A percentile compares a stretch with the other conserved stretches of the same genome.
Evolutionary conservation across 1,284 basidiomycete species (phyloP).

Genomic region (Porogramme epimiltina): DNA sequence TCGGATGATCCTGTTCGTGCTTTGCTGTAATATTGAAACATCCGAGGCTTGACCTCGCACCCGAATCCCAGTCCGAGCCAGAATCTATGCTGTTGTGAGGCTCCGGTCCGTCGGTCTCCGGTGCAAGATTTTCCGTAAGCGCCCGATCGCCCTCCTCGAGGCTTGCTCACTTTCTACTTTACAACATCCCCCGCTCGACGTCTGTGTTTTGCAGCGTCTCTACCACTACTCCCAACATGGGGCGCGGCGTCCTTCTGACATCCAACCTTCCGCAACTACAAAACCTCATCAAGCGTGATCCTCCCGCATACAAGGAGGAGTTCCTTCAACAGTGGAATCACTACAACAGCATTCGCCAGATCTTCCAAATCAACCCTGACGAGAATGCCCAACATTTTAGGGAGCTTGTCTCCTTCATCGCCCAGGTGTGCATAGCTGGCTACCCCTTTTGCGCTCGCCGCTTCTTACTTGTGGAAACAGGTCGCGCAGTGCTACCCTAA

Average conservation of each 20-base stretch:
- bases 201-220: no score
- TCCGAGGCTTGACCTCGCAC: no score
- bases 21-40: no score
- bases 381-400: slow-evolving; percentile 83
- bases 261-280: slow-evolving; percentile 84
- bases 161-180: no score
- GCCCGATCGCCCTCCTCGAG: not conserved
- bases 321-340: slow-evolving; percentile 99
- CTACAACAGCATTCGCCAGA: slow-evolving; percentile 85
- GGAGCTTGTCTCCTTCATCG: slow-evolving; percentile 86
- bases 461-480: slow-evolving; percentile 37
- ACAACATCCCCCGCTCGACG: no score
- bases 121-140: slow-evolving; percentile 11
- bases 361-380: slow-evolving; percentile 78
- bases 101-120: no score
- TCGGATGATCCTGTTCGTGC: slow-evolving; percentile 4
- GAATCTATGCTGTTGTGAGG: no score
- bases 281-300: slow-evolving; percentile 96
- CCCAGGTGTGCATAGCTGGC: slow-evolving; percentile 66
- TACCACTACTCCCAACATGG: slow-evolving; percentile 37
- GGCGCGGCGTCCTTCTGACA: slow-evolving; percentile 64
- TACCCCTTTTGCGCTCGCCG: not conserved
- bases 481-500: slow-evolving; percentile 90
- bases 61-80: no score
- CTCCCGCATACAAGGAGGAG: slow-evolving; percentile 90